Base-by-base conservation (phyloP, 2,329 filamentous ascomycete species). In the Aureobasidium namibiae region DNA sequence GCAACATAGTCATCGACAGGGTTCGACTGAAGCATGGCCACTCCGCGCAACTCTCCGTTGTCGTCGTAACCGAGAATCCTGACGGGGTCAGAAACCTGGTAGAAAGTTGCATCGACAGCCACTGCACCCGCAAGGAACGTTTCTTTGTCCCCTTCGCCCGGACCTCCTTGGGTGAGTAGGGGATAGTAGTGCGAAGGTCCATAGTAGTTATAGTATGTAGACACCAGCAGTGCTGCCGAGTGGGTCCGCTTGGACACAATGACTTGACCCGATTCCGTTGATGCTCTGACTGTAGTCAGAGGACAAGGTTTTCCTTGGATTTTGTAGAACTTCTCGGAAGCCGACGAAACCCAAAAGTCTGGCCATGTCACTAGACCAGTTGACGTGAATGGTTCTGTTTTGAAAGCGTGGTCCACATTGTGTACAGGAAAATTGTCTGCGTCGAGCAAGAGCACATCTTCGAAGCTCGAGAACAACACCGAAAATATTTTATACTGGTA, bases 111-210 rank as follows among this genome's bases (percentile, higher is more conserved):
- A 4, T 67, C 65, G 1, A 77, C 65, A 11, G 69, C 74, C 3
- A 72, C 62, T 9, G 78, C 76, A 8, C 77, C 77, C 5, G 74
- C 69, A 16, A 77, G 65, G 63, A 80, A 80, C 0, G 77, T 80
- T 64, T 80, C 78, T 63, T 80, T 80, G 66, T 80, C 78, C 10
- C 78, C 78, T 65, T 79, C 72, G 14, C 78, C 78, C 0, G 74
- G 68, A 9, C 73, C 76, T 38, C 76, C 76, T 64, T 79, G 77
- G 2, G 73, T 75, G 6, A 78, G 68, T 0, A 80, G 65, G 0
- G 73, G 71, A 61, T 78, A 80, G 62, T 76, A 80, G 58, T 74
- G 72, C 0, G 68, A 65, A 8, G 76, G 75, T 0, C 76, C 76
- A 66, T 74, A 78, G 41, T 72, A 70, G 63, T 79, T 80, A 66